Base-by-base conservation (phyloP, 2,329 filamentous ascomycete genomes). In the Pseudogymnoascus sp. region DNA sequence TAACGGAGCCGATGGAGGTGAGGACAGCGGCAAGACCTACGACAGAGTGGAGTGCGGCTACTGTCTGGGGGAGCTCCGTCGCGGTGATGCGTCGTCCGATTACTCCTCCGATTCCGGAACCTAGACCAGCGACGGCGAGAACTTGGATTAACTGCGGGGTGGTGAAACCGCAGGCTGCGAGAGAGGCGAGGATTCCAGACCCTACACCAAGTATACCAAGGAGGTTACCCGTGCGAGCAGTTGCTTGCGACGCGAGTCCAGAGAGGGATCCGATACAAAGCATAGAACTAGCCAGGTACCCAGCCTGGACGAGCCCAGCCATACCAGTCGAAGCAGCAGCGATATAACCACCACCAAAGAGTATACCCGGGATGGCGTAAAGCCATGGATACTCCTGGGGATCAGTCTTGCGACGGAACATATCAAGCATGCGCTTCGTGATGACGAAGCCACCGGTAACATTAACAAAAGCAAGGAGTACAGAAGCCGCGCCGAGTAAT, bases 351-450 rank as follows among this genome's bases (percentile, higher is more conserved):
- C 89, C 90, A 2, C 89, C 89, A 67, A 93, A 96, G 0, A 96
- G 70, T 2, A 85, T 78, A 14, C 85, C 91, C 0, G 91, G 91
- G 63, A 96, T 78, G 1, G 86, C 89, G 71, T 95, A 96, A 0
- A 96, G 78, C 89, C 90, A 96, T 0, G 90, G 89, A 68, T 93
- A 96, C 73, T 96, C 92, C 0, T 89, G 86, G 34, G 91, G 92
- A 69, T 96, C 92, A 4, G 90, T 95, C 82, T 70, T 71, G 80
- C 89, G 84, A 72, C 89, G 89, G 73, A 93, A 93, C 90, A 93
- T 93, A 73, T 96, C 91, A 46, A 96, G 80, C 92, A 96, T 96
- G 66, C 92, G 84, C 77, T 96, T 96, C 2, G 91, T 96, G 65
- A 96, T 91, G 46, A 96, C 89, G 66, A 96, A 96, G 0, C 92